Evolutionary conservation across 768 basidiomycete genomes (phyloP).

Genomic region (Exidia glandulosa): DNA sequence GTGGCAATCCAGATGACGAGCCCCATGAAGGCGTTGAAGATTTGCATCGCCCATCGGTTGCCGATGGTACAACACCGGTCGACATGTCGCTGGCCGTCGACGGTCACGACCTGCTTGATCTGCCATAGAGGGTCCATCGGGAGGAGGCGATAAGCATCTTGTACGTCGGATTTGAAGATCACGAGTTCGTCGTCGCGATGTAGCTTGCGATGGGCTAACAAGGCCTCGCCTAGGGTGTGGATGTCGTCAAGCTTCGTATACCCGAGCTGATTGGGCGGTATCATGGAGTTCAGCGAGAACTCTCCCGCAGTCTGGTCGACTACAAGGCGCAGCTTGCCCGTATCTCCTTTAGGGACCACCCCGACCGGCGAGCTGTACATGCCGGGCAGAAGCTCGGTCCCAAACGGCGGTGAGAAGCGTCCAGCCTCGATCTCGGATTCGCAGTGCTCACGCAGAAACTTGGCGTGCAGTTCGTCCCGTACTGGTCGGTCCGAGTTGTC

Average conservation of each 20-base stretch:
- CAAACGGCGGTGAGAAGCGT: no score
- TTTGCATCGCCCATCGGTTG: conserved; percentile 11
- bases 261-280: conserved; percentile 15
- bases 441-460: no score
- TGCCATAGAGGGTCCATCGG: conserved; percentile 32
- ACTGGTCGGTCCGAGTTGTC: no score
- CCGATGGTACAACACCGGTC: conserved; percentile 26
- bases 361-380: no score
- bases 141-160: conserved; percentile 24
- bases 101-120: conserved; percentile 25
- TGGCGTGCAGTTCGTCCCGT: no score
- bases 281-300: conserved; percentile 27
- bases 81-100: conserved; percentile 18
- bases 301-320: conserved; percentile 27
- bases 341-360: no score
- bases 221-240: conserved; percentile 17
- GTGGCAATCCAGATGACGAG: conserved; percentile 29
- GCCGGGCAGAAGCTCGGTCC: no score
- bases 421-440: no score
- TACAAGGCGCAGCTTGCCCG: conserved; percentile 26
- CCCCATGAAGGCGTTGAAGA: conserved; percentile 22
- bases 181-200: background rate
- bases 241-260: conserved; percentile 26
- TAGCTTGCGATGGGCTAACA: background rate
- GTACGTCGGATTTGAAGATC: conserved; percentile 28